Percentiles rank a stretch among this genome's conserved stretches.
phyloP scores from a whole-genome alignment of 129 eudicot genomes.

The Chrysanthemum seticuspe region DNA sequence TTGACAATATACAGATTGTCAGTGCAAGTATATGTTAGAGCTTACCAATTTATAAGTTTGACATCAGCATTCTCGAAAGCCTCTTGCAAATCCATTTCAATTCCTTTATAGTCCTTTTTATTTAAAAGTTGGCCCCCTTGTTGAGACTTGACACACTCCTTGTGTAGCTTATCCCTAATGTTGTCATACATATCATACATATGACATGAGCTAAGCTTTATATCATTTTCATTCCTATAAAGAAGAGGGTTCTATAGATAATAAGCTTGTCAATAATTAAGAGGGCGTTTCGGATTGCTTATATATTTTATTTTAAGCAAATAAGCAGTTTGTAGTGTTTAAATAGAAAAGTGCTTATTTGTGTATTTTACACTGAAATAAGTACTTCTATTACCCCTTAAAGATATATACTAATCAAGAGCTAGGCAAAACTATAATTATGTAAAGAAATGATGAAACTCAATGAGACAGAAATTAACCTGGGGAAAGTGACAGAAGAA shows the following conservation, averaged over 20 bases:
- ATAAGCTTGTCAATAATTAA: too few species aligned
- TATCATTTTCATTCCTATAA: neutral
- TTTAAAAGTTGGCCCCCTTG: conserved; percentile 60
- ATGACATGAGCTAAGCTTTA: neutral
- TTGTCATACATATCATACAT: neutral
- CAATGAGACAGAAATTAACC: conserved; percentile 42
- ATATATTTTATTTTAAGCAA: too few species aligned
- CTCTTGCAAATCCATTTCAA: conserved; percentile 51
- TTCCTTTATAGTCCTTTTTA: conserved; percentile 49
- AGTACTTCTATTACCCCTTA: too few species aligned
- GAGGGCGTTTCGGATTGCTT: too few species aligned
- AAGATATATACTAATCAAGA: too few species aligned
- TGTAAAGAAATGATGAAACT: neutral
- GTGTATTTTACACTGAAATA: too few species aligned
- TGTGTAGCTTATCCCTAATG: conserved; percentile 83
- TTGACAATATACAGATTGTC: conserved; percentile 22
- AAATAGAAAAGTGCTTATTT: too few species aligned
- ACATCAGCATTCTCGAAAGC: conserved; percentile 73
- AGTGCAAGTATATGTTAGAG: conserved; percentile 6
- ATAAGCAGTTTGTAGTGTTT: too few species aligned
- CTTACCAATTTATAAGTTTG: conserved; percentile 68
- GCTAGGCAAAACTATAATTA: too few species aligned
- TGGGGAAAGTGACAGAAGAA: conserved; percentile 79
- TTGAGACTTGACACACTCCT: conserved; percentile 74
- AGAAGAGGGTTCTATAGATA: too few species aligned